Conservation (phyloP, 495 filamentous ascomycete genomes). For the Penicillium taxi region DNA sequence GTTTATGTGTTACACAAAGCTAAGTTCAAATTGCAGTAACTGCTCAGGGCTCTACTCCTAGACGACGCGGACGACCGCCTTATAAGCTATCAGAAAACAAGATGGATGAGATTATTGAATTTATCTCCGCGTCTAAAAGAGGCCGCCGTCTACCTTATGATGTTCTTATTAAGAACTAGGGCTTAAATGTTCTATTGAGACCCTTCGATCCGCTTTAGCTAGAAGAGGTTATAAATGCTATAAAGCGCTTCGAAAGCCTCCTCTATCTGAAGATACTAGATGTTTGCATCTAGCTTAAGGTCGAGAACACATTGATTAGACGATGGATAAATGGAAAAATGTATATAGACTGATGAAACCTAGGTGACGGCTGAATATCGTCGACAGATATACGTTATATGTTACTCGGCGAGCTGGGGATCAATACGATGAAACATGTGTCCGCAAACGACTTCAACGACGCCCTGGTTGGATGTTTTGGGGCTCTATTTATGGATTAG, state of each 20-base stretch:
- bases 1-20: slow-evolving; percentile 11
- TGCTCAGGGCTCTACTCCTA: slow-evolving; percentile 10
- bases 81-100: slow-evolving; percentile 19
- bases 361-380: slow-evolving; percentile 8
- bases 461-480: slow-evolving; percentile 5
- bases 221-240: slow-evolving; percentile 23
- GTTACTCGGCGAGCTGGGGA: slow-evolving; percentile 1
- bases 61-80: slow-evolving; percentile 6
- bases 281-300: background rate
- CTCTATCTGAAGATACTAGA: no score
- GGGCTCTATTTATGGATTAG: slow-evolving; percentile 1
- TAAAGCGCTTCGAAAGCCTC: slow-evolving; percentile 18
- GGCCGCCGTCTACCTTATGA: slow-evolving; percentile 16
- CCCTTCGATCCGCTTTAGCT: slow-evolving; percentile 17
- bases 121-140: slow-evolving; percentile 14
- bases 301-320: slow-evolving; percentile 1
- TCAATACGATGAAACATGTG: slow-evolving; percentile 1
- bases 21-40: slow-evolving; percentile 21
- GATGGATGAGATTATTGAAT: slow-evolving; percentile 21
- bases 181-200: slow-evolving; percentile 8
- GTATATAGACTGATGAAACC: slow-evolving; percentile 9
- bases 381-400: slow-evolving; percentile 10
- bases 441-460: background rate
- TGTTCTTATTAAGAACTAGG: slow-evolving; percentile 18
- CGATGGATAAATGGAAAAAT: slow-evolving; percentile 6